Percentiles rank a stretch among this genome's conserved stretches.
Evolutionary conservation across 2,329 filamentous ascomycete genomes (phyloP).

Genomic region (Mariannaea sp.): DNA sequence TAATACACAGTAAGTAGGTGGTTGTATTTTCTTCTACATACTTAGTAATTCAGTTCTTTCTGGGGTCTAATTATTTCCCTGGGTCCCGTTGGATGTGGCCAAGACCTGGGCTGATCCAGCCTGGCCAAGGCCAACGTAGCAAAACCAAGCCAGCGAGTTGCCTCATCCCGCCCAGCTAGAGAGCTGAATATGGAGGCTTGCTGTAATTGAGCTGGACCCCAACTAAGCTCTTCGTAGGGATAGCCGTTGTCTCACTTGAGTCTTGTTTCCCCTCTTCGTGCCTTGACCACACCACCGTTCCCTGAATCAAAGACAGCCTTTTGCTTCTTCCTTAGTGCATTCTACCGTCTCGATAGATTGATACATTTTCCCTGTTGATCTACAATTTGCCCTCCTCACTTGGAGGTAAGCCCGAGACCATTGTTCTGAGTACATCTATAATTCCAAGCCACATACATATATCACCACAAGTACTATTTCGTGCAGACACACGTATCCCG

Average conservation of each 20-base stretch:
- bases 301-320: neutral
- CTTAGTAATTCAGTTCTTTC: too few species aligned
- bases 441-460: slow-evolving; percentile 15
- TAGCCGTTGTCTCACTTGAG: too few species aligned
- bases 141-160: neutral
- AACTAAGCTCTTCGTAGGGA: too few species aligned
- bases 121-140: neutral
- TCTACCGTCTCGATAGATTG: neutral
- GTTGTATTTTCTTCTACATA: too few species aligned
- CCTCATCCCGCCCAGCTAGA: neutral
- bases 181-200: neutral
- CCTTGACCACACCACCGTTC: too few species aligned
- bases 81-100: neutral
- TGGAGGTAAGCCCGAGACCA: neutral
- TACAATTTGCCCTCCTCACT: slow-evolving; percentile 20
- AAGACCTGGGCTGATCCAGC: slow-evolving; percentile 7
- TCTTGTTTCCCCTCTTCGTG: neutral
- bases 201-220: neutral
- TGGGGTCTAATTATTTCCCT: too few species aligned
- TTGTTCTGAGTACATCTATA: neutral
- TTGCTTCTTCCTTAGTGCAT: slow-evolving; percentile 1
- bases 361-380: slow-evolving; percentile 7
- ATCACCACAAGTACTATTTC: slow-evolving; percentile 1
- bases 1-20: too few species aligned
- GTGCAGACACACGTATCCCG: neutral